Percentiles rank a stretch among this genome's conserved stretches.
phyloP scores from a whole-genome alignment of 768 basidiomycete genomes.

The Tubosaeta brunneosetosa region DNA sequence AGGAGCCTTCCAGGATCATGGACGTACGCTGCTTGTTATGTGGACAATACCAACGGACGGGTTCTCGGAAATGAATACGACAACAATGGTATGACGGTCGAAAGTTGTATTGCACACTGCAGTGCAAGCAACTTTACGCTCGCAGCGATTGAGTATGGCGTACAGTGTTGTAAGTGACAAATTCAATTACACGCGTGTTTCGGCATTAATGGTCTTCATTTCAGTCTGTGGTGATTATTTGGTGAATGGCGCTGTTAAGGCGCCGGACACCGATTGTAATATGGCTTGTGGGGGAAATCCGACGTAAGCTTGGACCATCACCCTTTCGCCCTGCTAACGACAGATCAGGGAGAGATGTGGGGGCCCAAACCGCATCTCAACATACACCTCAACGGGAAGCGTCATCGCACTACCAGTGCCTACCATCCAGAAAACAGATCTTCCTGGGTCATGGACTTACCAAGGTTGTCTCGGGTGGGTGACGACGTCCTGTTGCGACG shows the following conservation, averaged over 20 bases:
- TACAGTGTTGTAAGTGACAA: conserved; percentile 42
- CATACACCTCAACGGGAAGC: conserved; percentile 52
- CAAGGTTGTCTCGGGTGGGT: conserved; percentile 63
- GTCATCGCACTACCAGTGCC: conserved; percentile 53
- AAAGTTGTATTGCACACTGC: conserved; percentile 62
- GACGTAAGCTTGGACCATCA: conserved; percentile 39
- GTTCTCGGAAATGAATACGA: conserved; percentile 45
- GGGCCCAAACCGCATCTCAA: conserved; percentile 65
- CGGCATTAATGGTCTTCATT: neutral
- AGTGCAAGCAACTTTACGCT: conserved; percentile 50
- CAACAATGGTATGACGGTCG: conserved; percentile 45
- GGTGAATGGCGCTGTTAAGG: conserved; percentile 52
- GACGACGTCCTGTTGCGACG: neutral
- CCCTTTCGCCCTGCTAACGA: conserved; percentile 3
- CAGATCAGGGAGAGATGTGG: conserved; percentile 60
- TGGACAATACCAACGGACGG: conserved; percentile 68
- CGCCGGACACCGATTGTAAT: conserved; percentile 51
- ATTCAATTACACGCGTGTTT: neutral
- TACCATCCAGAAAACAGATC: conserved; percentile 43
- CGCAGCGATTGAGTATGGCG: conserved; percentile 59
- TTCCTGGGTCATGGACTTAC: conserved; percentile 64
- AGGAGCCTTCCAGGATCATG: conserved; percentile 51
- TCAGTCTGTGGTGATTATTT: conserved; percentile 69
- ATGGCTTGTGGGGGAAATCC: conserved; percentile 71
- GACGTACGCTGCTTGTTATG: conserved; percentile 62